Base-by-base conservation (phyloP, 2,329 filamentous ascomycete genomes). In the Phyllosticta citribraziliensis region DNA sequence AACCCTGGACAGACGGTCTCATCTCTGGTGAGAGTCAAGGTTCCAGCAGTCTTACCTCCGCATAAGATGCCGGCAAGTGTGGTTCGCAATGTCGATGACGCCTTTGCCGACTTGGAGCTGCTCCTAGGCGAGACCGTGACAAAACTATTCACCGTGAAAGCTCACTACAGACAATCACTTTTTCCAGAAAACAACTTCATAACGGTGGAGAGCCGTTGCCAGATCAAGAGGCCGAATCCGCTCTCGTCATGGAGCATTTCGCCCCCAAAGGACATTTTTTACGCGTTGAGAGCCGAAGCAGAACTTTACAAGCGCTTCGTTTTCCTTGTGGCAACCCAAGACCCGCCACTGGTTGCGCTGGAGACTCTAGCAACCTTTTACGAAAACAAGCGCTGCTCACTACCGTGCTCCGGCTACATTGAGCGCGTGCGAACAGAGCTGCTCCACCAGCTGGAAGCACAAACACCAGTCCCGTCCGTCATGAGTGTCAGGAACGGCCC, bases 141-240 rank as follows among this genome's bases (percentile, higher is more conserved):
- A 2, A 53, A 64, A 4, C 25, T 67, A 12, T 57, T 67, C 30
- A 61, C 51, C 5, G 61, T 66, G 3, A 53, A 74, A 60, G 72
- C 69, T 52, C 66, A 68, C 11, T 75, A 74, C 62, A 67, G 68
- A 19, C 71, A 74, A 57, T 69, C 70, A 1, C 62, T 72, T 9
- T 63, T 74, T 30, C 70, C 71, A 2, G 59, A 62, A 10, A 66
- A 70, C 59, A 72, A 69, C 52, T 66, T 68, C 8, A 62, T 73
- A 12, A 68, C 66, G 5, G 65, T 70, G 6, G 65, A 68, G 22
- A 63, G 67, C n/a, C 64, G 66, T 9, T 70, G 65, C 58, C 68
- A 63, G 25, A 63, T 75, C 52, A 64, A 62, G 54, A 67, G 72
- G 40, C 68, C 69, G 2, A 69, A 71, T 58, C 65, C 64, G 6